Percentiles rank a stretch among this genome's conserved stretches.
phyloP scores from a whole-genome alignment of 169 alveolate species.

The Cryptosporidium viatorum region DNA sequence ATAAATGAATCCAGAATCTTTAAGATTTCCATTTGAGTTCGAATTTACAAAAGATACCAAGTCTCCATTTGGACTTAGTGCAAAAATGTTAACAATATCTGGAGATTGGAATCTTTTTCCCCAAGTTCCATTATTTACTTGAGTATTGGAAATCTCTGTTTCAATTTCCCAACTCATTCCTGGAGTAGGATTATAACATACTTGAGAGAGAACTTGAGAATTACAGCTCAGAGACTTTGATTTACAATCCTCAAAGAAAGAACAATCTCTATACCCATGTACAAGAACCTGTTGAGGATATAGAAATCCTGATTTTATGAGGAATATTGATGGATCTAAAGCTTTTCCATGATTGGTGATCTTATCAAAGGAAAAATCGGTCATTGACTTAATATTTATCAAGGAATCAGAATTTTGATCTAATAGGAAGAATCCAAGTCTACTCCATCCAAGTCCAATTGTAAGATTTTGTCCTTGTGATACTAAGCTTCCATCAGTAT shows the following conservation, averaged over 20 bases:
- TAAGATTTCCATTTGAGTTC: neutral
- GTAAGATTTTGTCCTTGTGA: neutral
- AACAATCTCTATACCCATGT: neutral
- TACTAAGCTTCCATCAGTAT: neutral
- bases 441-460: conserved; percentile 14
- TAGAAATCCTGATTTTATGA: neutral
- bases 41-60: neutral
- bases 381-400: neutral
- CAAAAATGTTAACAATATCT: neutral
- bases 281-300: conserved; percentile 6
- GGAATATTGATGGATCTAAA: conserved; percentile 8
- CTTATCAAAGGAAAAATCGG: conserved; percentile 24
- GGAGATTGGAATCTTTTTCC: conserved; percentile 4
- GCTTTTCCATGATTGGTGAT: neutral
- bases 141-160: neutral
- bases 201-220: neutral
- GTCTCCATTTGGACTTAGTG: neutral
- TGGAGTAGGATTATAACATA: neutral
- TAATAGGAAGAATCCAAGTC: conserved; percentile 28
- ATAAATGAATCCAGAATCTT: neutral
- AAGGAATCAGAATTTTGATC: neutral
- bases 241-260: neutral
- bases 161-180: conserved; percentile 19
- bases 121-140: conserved; percentile 1
- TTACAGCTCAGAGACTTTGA: neutral